A percentile compares a stretch with the other conserved stretches of the same genome.
Evolutionary conservation across 225 moss, liverwort and hornwort genomes (phyloP).

Genomic region (Polytrichum commune): DNA sequence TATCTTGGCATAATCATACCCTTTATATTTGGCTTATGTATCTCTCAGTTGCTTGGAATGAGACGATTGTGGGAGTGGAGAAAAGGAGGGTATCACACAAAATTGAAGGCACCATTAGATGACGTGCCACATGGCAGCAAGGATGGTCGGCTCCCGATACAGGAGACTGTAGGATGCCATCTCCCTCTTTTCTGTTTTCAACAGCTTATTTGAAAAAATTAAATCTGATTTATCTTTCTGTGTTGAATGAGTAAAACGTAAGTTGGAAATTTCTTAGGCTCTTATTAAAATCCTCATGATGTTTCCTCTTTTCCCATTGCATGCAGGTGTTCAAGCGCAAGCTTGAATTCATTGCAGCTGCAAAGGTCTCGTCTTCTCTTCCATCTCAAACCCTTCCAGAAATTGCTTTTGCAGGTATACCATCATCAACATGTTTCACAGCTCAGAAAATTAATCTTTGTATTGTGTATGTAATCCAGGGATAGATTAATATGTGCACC

Average conservation of each 20-base stretch:
- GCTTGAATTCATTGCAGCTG: constrained; percentile 84
- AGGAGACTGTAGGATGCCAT: constrained; percentile 86
- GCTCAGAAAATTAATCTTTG: too few relatives aligned
- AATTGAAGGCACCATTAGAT: constrained; percentile 85
- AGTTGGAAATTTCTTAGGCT: too few relatives aligned
- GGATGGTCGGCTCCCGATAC: constrained; percentile 62
- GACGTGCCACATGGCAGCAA: constrained; percentile 66
- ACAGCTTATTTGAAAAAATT: constrained; percentile 27
- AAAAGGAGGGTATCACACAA: constrained; percentile 78
- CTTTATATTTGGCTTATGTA: constrained; percentile 20
- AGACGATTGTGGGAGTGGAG: constrained; percentile 89
- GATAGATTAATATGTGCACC: too few relatives aligned
- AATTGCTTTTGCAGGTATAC: constrained; percentile 92
- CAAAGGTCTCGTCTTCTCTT: constrained; percentile 76
- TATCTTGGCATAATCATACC: background rate
- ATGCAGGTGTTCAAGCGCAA: constrained; percentile 82
- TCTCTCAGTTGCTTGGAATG: constrained; percentile 70
- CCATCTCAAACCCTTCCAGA: constrained; percentile 67
- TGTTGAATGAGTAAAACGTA: too few relatives aligned
- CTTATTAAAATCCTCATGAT: too few relatives aligned
- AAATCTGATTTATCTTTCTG: too few relatives aligned
- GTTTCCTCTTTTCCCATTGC: background rate
- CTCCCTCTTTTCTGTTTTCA: constrained; percentile 32
- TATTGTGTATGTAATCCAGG: too few relatives aligned
- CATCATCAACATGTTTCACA: background rate